These are phyloP conservation scores for Sugiyamaella marilandica DNA, from an alignment of 805 yeast genomes.

Conservation along the genomic window DNA sequence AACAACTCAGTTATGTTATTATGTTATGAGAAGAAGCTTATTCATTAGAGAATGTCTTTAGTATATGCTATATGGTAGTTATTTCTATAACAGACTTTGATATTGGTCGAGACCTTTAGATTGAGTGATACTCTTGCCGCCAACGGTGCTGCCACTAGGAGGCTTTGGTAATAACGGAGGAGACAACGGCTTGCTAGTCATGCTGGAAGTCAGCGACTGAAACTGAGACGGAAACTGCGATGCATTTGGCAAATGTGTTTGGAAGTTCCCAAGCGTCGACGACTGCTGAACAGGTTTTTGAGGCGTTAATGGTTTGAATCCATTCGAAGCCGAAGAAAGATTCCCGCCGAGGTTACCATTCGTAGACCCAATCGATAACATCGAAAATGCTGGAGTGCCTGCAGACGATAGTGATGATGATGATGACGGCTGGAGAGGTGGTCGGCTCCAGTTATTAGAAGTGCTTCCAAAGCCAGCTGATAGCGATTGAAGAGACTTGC, in stretches of 20 bases:
- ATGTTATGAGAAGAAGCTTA: too few species aligned
- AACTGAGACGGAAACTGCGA: conserved; percentile 1
- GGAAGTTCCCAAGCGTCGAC: too few species aligned
- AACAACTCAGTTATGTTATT: too few species aligned
- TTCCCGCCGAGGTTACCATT: too few species aligned
- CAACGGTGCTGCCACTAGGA: conserved; percentile 3
- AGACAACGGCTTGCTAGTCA: background rate
- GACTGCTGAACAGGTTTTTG: background rate
- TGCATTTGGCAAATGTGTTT: background rate
- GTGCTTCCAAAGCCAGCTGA: background rate
- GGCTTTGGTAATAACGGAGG: conserved; percentile 13
- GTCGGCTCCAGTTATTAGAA: background rate
- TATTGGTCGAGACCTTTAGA: conserved; percentile 17
- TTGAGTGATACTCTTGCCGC: conserved; percentile 7
- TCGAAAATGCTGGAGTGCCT: background rate
- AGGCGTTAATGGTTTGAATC: background rate
- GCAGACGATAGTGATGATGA: too few species aligned
- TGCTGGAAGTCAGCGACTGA: background rate
- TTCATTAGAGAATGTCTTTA: background rate
- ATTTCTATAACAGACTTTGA: conserved; percentile 20
- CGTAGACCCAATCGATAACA: background rate
- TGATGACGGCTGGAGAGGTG: background rate
- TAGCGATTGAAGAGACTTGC: background rate
- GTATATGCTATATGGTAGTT: background rate
- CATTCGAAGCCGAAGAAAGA: background rate